These are phyloP conservation scores for Cadophora sp. DNA, from an alignment of 2,329 filamentous ascomycete genomes.

Conservation along the genomic window DNA sequence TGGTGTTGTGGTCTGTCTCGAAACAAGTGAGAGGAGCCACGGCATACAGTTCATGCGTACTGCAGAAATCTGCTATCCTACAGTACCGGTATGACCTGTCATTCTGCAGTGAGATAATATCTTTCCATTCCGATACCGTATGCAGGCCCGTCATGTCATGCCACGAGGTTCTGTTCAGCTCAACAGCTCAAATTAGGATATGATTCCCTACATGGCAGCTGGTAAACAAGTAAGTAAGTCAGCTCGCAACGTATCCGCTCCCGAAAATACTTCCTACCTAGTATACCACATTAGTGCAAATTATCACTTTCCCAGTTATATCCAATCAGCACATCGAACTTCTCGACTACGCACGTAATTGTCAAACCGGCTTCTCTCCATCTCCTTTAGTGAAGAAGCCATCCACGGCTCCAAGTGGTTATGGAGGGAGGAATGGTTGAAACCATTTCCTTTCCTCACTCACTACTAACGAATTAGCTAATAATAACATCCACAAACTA, in stretches of 20 bases:
- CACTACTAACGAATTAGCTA: too few species aligned
- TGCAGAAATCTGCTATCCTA: neutral
- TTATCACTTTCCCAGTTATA: too few species aligned
- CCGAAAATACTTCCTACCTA: neutral
- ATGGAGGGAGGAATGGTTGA: too few species aligned
- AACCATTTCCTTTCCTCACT: neutral
- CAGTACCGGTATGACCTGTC: neutral
- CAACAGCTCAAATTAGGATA: conserved; percentile 1
- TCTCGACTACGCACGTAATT: too few species aligned
- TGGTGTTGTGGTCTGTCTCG: neutral
- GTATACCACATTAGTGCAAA: too few species aligned
- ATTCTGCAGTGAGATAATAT: neutral
- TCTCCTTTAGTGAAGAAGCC: too few species aligned
- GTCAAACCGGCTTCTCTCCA: too few species aligned
- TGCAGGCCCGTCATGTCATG: neutral
- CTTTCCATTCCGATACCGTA: neutral
- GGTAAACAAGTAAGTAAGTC: neutral
- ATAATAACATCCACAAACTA: too few species aligned
- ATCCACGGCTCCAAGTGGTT: too few species aligned
- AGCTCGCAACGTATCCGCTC: neutral
- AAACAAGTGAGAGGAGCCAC: neutral
- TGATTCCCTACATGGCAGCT: neutral
- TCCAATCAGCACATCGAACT: too few species aligned
- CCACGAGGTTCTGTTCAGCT: too few species aligned
- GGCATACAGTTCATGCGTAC: neutral